Evolutionary conservation across 2,329 filamentous ascomycete genomes (phyloP), one percentile per base, ranked within the genome.

Genomic region (Diaporthe sp.): DNA sequence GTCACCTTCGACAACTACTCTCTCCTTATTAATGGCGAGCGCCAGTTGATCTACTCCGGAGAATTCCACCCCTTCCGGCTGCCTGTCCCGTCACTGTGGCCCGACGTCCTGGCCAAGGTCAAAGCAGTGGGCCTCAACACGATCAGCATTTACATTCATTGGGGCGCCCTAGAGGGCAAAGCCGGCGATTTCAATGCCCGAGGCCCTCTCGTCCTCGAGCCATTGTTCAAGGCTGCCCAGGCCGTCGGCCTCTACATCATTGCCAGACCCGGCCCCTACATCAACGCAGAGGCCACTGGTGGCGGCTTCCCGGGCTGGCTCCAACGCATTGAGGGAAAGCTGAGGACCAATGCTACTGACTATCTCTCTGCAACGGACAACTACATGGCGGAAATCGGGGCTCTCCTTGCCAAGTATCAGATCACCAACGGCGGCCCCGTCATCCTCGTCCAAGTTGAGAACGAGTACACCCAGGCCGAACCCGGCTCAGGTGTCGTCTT

Each of bases 221-320:
- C 91, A 0, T 94, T 94, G 84, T 94, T 94, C 78, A 88, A 91
- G 17, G 92, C 92, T 25, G 93, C 93, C 2, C 83, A 86, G 30
- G 82, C 91, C 77, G 91, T 92, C 30, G 93, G 92, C 0, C 89
- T 95, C 58, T 95, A 94, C 77, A 85, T 95, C 1, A 87, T 94
- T 70, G 93, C 92, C 35, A 42, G 75, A 7, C 73, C 77, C 4
- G 75, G 75, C 8, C 75, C 76, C 17, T 77, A 75, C 30, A 71
- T 77, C 6, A 75, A 71, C 7, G 92, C 93, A 0, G 93, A 94
- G 80, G 87, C 84, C 0, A 88, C 87, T 22, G 92, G 92, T 8
- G 93, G 93, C 75, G 93, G 93, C 0, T 94, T 92, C 76, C 93
- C 93, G 0, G 93, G 92, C 9, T 94, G 93, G 93, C 81, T 94